phyloP scores from a whole-genome alignment of 768 basidiomycete species.

The Nevesoporus exiguus region DNA sequence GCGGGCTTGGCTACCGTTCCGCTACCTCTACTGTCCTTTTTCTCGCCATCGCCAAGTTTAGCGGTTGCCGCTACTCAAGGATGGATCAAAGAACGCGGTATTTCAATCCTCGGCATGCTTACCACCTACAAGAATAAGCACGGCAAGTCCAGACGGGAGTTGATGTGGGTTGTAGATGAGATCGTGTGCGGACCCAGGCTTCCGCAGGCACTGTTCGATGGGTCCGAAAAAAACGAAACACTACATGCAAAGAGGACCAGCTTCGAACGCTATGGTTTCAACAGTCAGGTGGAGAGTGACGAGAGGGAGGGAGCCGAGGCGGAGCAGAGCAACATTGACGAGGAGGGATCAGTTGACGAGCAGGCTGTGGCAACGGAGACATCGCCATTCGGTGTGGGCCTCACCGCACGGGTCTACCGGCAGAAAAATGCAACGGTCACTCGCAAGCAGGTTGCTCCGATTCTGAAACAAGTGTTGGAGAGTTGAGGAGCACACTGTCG shows the following conservation, averaged over 20 bases:
- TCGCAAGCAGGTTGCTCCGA: constrained; percentile 64
- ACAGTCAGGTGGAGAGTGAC: background rate
- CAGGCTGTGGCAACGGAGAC: background rate
- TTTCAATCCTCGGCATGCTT: constrained; percentile 75
- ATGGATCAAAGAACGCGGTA: constrained; percentile 65
- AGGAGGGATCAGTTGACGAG: constrained; percentile 23
- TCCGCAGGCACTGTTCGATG: constrained; percentile 47
- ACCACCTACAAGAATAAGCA: constrained; percentile 59
- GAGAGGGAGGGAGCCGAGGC: constrained; percentile 15
- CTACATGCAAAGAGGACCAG: constrained; percentile 47
- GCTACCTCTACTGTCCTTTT: constrained; percentile 47
- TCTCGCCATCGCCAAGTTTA: constrained; percentile 29
- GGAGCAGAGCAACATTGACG: constrained; percentile 6
- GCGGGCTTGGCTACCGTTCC: constrained; percentile 86
- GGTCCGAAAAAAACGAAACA: constrained; percentile 53
- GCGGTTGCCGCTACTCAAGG: constrained; percentile 27
- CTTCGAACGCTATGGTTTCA: constrained; percentile 22
- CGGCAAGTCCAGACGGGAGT: constrained; percentile 63
- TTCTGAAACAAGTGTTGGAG: constrained; percentile 61
- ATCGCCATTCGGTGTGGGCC: constrained; percentile 24
- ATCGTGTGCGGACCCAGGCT: constrained; percentile 29
- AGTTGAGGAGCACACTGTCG: constrained; percentile 3
- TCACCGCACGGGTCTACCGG: constrained; percentile 51
- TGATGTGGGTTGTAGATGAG: constrained; percentile 59
- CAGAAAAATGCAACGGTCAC: constrained; percentile 63